Evolutionary conservation across 176 grass and related monocot species (phyloP).

Genomic region (barley (Hordeum vulgare)): DNA sequence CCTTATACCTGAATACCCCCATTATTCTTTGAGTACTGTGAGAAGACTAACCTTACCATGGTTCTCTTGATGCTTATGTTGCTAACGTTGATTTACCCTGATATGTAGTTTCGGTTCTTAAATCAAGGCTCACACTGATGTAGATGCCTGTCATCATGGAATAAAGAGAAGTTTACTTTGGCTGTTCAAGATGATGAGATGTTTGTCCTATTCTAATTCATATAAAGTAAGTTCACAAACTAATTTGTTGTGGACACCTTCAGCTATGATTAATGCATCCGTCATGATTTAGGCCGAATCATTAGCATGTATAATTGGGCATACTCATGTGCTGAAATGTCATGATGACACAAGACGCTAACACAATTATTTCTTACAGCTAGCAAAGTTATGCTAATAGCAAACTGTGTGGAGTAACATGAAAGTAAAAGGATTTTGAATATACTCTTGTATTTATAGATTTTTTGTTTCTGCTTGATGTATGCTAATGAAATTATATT

Average conservation of each 20-base stretch:
- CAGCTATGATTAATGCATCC: neutral
- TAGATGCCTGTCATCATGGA: neutral
- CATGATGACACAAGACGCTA: neutral
- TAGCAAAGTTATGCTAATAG: neutral
- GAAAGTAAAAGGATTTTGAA: slow-evolving; percentile 12
- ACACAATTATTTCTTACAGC: neutral
- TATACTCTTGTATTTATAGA: neutral
- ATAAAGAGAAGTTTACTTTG: neutral
- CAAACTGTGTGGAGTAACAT: neutral
- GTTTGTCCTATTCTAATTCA: neutral
- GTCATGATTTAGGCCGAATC: neutral
- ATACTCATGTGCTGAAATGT: neutral
- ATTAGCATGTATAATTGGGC: neutral
- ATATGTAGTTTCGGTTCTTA: neutral
- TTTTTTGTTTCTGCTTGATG: neutral
- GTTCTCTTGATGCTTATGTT: neutral
- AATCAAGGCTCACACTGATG: neutral
- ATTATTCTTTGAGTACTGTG: neutral
- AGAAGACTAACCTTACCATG: neutral
- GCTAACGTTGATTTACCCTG: neutral
- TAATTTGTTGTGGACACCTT: neutral
- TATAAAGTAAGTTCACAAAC: neutral
- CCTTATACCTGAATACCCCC: neutral
- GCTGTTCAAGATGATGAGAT: neutral
- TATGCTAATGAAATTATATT: neutral